Percentiles rank a stretch among this genome's conserved stretches.
Conservation (phyloP, 257 asterid genomes). For the Solanum pinnatisectum region DNA sequence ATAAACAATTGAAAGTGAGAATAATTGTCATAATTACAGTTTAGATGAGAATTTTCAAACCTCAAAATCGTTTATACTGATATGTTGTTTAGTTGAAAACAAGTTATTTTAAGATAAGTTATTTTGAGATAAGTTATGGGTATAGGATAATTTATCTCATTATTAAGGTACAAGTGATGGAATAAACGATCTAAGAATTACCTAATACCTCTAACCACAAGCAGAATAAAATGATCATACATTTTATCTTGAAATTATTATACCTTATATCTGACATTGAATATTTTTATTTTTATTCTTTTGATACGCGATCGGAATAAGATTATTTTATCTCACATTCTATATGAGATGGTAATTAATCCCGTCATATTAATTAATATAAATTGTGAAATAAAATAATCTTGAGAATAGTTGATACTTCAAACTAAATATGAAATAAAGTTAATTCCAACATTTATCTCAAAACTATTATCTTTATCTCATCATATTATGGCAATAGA, state of each 20-base stretch:
- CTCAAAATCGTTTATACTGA: neutral
- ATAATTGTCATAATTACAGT: neutral
- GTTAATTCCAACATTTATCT: neutral
- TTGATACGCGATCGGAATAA: accelerated
- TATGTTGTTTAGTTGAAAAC: no score
- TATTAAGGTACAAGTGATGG: neutral
- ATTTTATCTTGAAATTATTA: no score
- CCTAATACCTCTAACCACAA: no score
- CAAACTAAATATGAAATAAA: neutral
- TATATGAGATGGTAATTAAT: neutral
- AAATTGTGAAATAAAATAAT: neutral
- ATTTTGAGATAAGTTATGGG: no score
- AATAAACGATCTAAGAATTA: no score
- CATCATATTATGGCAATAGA: no score
- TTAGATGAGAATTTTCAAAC: neutral
- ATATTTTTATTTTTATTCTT: neutral
- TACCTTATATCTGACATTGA: no score
- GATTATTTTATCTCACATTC: neutral
- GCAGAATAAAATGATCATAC: no score
- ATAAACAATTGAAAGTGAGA: neutral
- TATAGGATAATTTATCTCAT: no score
- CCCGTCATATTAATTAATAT: neutral
- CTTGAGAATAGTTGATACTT: neutral
- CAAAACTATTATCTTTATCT: neutral
- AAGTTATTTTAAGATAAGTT: no score